Conservation (phyloP, 495 filamentous ascomycete genomes). For the Pyronema omphalodes region DNA sequence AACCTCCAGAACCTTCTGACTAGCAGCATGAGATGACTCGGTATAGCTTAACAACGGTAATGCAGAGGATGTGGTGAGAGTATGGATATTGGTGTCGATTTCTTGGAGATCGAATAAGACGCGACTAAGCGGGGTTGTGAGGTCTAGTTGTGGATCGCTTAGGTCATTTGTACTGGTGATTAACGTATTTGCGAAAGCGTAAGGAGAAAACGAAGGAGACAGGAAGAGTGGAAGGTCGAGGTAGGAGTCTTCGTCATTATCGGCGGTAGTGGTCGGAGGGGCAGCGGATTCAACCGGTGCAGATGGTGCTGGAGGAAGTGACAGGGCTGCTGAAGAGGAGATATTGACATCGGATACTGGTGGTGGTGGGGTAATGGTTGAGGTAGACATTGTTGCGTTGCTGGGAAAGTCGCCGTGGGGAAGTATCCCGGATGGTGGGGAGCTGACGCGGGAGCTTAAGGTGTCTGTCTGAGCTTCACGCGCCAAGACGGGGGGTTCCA, state of each 20-base stretch:
- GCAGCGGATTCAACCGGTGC: slow-evolving; percentile 17
- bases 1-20: slow-evolving; percentile 46
- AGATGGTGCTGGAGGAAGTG: slow-evolving; percentile 12
- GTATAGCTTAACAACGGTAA: slow-evolving; percentile 70
- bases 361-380: too few species aligned
- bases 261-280: slow-evolving; percentile 51
- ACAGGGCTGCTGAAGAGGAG: too few species aligned
- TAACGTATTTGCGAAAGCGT: slow-evolving; percentile 70
- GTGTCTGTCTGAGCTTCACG: too few species aligned
- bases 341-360: too few species aligned
- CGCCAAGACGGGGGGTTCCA: too few species aligned
- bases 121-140: slow-evolving; percentile 79
- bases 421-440: too few species aligned
- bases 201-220: slow-evolving; percentile 59
- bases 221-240: slow-evolving; percentile 93
- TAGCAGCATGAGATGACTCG: slow-evolving; percentile 47
- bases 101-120: slow-evolving; percentile 96
- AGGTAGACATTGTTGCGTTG: too few species aligned
- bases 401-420: too few species aligned
- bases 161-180: slow-evolving; percentile 82
- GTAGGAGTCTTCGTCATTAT: slow-evolving; percentile 86
- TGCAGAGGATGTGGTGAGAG: slow-evolving; percentile 67
- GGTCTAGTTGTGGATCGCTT: slow-evolving; percentile 72
- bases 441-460: too few species aligned
- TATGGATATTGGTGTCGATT: slow-evolving; percentile 87